These are phyloP conservation scores for Xylaria telfairii DNA, from an alignment of 495 filamentous ascomycete genomes.

Conservation along the genomic window DNA sequence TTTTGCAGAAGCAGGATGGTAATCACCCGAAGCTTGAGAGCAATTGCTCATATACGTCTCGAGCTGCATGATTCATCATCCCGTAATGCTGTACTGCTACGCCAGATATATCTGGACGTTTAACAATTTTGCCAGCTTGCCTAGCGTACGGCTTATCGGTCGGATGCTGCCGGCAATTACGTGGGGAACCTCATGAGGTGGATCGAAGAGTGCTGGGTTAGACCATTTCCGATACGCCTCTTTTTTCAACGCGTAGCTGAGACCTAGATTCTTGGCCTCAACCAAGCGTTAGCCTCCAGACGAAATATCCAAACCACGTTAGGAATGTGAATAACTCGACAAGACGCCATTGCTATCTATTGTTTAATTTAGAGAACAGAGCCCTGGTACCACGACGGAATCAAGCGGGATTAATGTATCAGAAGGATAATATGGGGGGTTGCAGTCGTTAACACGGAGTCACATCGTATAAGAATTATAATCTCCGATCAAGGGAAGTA, in stretches of 20 bases:
- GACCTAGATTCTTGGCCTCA: neutral
- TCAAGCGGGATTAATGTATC: neutral
- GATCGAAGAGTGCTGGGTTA: neutral
- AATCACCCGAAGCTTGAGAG: too few relatives aligned
- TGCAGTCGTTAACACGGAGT: neutral
- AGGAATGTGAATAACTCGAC: slow-evolving; percentile 12
- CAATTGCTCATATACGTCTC: neutral
- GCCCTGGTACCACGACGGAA: neutral
- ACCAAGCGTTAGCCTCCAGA: neutral
- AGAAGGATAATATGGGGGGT: neutral
- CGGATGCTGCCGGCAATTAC: slow-evolving; percentile 16
- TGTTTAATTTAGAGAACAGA: neutral
- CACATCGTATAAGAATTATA: neutral
- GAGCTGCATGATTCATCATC: neutral
- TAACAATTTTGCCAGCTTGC: neutral
- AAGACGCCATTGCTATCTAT: neutral
- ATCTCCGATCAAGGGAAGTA: slow-evolving; percentile 8
- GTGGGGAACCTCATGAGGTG: neutral
- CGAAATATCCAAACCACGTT: slow-evolving; percentile 9
- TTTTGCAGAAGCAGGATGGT: neutral
- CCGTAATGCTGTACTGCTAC: neutral
- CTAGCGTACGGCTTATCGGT: slow-evolving; percentile 8
- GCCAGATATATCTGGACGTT: neutral
- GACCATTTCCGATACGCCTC: neutral
- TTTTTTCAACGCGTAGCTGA: neutral